These are phyloP conservation scores for Raffaelea arxii DNA, from an alignment of 2,329 filamentous ascomycete genomes.

Conservation along the genomic window DNA sequence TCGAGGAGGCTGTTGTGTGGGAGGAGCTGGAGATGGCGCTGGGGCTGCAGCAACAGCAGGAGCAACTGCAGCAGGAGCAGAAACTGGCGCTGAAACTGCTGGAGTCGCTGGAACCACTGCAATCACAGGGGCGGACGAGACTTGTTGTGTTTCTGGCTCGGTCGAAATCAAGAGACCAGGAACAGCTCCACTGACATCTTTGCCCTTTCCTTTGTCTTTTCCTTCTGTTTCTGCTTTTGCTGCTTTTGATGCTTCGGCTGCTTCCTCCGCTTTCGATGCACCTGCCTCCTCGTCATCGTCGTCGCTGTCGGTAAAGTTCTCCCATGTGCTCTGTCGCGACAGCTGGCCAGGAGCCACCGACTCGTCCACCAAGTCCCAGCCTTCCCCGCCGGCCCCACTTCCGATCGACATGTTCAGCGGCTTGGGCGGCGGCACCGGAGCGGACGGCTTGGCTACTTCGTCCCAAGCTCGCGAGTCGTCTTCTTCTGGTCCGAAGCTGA, in stretches of 20 bases:
- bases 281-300: neutral
- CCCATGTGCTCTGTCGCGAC: conserved; percentile 27
- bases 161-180: too few relatives aligned
- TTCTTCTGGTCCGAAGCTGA: conserved; percentile 22
- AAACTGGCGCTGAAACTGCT: too few relatives aligned
- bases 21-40: neutral
- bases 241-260: conserved; percentile 1
- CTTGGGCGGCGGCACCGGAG: conserved; percentile 8
- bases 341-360: conserved; percentile 19
- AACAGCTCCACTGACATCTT: neutral
- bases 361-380: conserved; percentile 44
- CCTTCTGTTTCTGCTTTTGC: neutral
- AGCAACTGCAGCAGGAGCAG: neutral
- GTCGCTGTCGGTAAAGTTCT: conserved; percentile 24
- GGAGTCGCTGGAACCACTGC: too few relatives aligned
- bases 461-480: conserved; percentile 32
- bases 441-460: conserved; percentile 22
- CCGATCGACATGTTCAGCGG: conserved; percentile 6
- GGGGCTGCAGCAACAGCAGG: neutral
- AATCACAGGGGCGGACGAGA: too few relatives aligned
- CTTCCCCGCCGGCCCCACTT: conserved; percentile 23
- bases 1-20: conserved; percentile 17
- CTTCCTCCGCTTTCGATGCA: neutral
- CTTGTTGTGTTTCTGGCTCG: too few relatives aligned
- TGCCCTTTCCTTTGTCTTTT: neutral